Evolutionary conservation across 306 rosid genomes (phyloP), one percentile per base, ranked within the genome.

Genomic region (Canavalia ensiformis): DNA sequence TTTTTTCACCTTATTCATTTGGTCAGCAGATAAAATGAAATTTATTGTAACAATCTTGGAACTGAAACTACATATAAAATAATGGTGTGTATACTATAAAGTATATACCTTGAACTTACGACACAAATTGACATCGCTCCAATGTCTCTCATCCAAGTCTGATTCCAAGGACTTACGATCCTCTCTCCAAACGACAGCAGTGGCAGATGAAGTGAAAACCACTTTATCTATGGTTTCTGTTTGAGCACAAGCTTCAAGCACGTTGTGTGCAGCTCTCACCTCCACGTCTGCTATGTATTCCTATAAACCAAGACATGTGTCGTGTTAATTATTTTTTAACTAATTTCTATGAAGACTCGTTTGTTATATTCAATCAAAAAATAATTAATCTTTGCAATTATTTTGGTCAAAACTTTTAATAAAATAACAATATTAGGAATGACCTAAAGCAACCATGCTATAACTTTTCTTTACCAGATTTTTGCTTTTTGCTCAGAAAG

Each of bases 261-360:
- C 97, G 56, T 92, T 92, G 72, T 92, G 95, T 41, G 97, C 95
- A 33, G 97, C 97, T 64, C 95, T 90, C 5, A 90, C 91, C 85
- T 92, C 97, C 81, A 86, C 87, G 2, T 90, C 97, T 37, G 84
- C 86, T 86, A 89, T 88, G 73, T 41, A 75, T 80, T 92, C 97
- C 97, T 92, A 25, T 13, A 55, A 47, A 47, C 41, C 41, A 37
- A 37, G 25, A 18, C 25, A 18, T 18, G 25, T 18, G 25, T 18
- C 25, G 0, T 18, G 25, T 18, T 18, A 18, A 18, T 18, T 18
- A 18, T 18, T 18, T 18, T 18, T 18, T 18, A 18, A 18, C 25
- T 18, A 18, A 18, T 18, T 18, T 18, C 25, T 18, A 18, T 18
- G 25, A 18, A 18, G 25, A 18, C 25, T 18, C 41, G 4, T 4